Conservation (phyloP, 108 stramenopile species). For the Skeletonema potamos region DNA sequence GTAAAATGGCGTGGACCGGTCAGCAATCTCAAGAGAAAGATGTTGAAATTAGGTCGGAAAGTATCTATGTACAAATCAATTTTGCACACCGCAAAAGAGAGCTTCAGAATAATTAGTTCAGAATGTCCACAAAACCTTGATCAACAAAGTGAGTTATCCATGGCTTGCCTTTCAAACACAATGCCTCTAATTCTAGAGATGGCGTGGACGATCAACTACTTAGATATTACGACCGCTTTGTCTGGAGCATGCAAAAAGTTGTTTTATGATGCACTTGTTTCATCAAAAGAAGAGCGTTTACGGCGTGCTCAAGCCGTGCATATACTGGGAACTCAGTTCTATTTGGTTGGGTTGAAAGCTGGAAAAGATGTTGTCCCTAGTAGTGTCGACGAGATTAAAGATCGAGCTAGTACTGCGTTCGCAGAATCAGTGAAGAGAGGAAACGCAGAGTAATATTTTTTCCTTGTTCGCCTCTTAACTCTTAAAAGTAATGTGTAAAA, state of each 20-base stretch:
- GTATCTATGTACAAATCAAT: constrained; percentile 21
- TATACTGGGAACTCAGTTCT: constrained; percentile 43
- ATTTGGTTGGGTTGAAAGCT: constrained; percentile 31
- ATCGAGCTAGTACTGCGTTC: constrained; percentile 45
- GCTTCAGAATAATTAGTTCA: neutral
- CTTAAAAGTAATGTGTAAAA: neutral
- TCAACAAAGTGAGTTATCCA: constrained; percentile 11
- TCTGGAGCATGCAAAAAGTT: constrained; percentile 40
- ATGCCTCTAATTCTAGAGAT: constrained; percentile 42
- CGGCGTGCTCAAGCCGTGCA: constrained; percentile 39
- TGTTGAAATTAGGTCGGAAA: constrained; percentile 19
- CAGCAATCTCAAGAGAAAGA: constrained; percentile 26
- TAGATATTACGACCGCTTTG: constrained; percentile 46
- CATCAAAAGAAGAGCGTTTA: constrained; percentile 26
- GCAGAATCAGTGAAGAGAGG: constrained; percentile 43
- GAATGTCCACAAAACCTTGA: constrained; percentile 2
- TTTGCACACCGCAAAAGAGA: constrained; percentile 19
- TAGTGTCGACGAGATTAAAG: constrained; percentile 43
- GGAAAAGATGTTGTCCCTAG: constrained; percentile 16
- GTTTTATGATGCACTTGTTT: constrained; percentile 41
- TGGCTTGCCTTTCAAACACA: constrained; percentile 30
- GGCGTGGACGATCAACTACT: constrained; percentile 48
- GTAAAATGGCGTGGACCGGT: constrained; percentile 41
- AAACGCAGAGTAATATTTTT: neutral
- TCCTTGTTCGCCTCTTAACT: neutral